A percentile compares a stretch with the other conserved stretches of the same genome.
These are phyloP conservation scores for Corrigiola litoralis DNA, from an alignment of 179 eudicot genomes.

Conservation along the genomic window DNA sequence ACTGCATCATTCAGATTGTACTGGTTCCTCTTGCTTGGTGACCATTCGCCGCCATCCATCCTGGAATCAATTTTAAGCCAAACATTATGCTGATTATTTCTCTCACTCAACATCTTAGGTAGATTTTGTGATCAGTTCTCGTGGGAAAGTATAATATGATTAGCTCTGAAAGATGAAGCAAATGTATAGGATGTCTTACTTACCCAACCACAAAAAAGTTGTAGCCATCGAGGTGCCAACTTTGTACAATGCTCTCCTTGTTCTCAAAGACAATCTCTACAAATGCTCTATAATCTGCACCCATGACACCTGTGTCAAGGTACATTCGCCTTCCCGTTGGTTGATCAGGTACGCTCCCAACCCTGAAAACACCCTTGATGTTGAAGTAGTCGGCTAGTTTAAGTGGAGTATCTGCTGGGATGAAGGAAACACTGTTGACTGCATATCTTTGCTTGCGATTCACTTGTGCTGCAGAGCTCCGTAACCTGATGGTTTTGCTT, in stretches of 20 bases:
- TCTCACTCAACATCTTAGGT: too few species aligned
- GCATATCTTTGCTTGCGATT: constrained; percentile 49
- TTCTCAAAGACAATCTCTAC: constrained; percentile 56
- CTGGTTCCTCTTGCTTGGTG: constrained; percentile 29
- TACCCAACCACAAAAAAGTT: constrained; percentile 64
- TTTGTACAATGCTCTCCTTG: constrained; percentile 35
- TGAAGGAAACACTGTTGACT: constrained; percentile 47
- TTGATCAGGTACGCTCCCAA: constrained; percentile 41
- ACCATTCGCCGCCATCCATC: constrained; percentile 56
- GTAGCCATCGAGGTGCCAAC: constrained; percentile 64
- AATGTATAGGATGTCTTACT: background rate
- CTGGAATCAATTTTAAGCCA: constrained; percentile 23
- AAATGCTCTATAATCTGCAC: constrained; percentile 38
- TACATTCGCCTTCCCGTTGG: constrained; percentile 30
- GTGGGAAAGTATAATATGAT: too few species aligned
- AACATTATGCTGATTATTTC: too few species aligned
- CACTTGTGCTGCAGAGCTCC: constrained; percentile 32
- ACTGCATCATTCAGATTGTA: constrained; percentile 55
- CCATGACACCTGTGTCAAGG: constrained; percentile 48
- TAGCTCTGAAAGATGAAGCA: background rate
- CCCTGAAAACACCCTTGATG: constrained; percentile 40
- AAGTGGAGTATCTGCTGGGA: constrained; percentile 50
- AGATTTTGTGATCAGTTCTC: too few species aligned
- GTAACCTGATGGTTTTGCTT: constrained; percentile 36
- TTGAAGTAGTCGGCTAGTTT: constrained; percentile 56